phyloP scores from a whole-genome alignment of 768 basidiomycete species.

The Leccinum truebloodii region DNA sequence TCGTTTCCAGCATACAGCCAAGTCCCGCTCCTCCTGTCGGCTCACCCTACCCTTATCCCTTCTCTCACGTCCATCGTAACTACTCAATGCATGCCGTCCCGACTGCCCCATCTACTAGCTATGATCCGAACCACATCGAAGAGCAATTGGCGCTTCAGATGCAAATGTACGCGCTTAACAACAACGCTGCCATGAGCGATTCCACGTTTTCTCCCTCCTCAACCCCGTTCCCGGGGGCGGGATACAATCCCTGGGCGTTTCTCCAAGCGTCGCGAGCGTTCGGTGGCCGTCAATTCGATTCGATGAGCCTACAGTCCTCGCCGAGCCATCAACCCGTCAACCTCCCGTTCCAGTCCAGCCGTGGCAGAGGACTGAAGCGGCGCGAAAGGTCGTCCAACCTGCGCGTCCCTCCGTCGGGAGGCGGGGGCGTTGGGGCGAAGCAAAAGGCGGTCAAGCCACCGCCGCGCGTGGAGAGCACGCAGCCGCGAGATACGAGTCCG shows the following conservation, averaged over 20 bases:
- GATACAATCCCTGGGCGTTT: constrained; percentile 75
- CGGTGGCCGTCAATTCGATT: constrained; percentile 43
- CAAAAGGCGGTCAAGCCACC: constrained; percentile 56
- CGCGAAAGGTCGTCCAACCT: constrained; percentile 42
- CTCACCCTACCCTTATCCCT: constrained; percentile 81
- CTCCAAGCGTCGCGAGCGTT: constrained; percentile 56
- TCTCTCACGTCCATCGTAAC: constrained; percentile 32
- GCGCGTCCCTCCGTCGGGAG: constrained; percentile 18
- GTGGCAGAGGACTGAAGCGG: constrained; percentile 47
- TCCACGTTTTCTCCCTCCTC: constrained; percentile 77
- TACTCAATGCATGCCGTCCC: constrained; percentile 41
- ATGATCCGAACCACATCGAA: constrained; percentile 53
- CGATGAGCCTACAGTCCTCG: constrained; percentile 57
- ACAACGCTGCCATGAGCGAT: constrained; percentile 63
- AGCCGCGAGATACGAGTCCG: constrained; percentile 79
- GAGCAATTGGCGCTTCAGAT: constrained; percentile 75
- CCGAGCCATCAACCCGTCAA: constrained; percentile 35
- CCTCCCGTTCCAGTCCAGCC: constrained; percentile 52
- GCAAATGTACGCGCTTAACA: constrained; percentile 76
- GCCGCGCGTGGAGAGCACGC: constrained; percentile 79
- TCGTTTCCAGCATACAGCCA: constrained; percentile 52
- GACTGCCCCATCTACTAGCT: constrained; percentile 41
- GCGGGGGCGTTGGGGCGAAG: constrained; percentile 10
- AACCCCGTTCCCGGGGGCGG: constrained; percentile 66
- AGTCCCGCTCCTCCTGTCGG: constrained; percentile 61